Evolutionary conservation across 352 stramenopile species (phyloP), one percentile per base, ranked within the genome.

Genomic region (Pythium oligandrum): DNA sequence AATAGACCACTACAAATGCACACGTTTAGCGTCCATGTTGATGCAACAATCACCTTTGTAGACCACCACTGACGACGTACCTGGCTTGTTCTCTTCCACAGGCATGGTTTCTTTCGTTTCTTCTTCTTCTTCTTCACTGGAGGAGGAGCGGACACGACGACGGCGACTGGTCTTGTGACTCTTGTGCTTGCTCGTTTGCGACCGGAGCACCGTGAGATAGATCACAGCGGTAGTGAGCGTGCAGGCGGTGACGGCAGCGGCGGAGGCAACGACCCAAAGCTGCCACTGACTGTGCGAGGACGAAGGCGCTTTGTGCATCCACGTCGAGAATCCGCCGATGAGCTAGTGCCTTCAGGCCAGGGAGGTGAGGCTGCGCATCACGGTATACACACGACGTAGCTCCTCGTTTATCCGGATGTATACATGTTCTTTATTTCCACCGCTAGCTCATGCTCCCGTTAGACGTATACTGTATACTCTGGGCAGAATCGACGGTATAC

Each of bases 151-250:
- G 17, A 26, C 17, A 26, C 17, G 17, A 26, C 17, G 17, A 26
- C 17, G 17, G 17, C 31, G 8, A 6, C 6, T 44, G 45, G 49
- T 35, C 33, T 63, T 44, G 40, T 42, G 56, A 37, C 45, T 46
- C 6, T 52, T 51, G 32, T 61, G 63, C 51, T 56, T 47, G 38
- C 36, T 32, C 2, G 48, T 45, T 32, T 57, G 39, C 42, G 48
- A 47, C 49, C 48, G 12, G 42, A 26, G 17, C 17, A 79, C 58
- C 34, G 82, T 57, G 34, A 85, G 44, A 26, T 83, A 53, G 57
- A 90, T 56, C 36, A 62, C 81, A 40, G 68, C 68, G 45, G 61
- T 73, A 6, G 80, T 88, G 63, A 90, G 57, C 32, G 78, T 74
- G 53, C 73, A 87, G 40, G 77, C 17, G 17, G 17, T 26, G 17